Evolutionary conservation across 2,329 filamentous ascomycete species (phyloP).

Genomic region (Fusarium xylarioides): DNA sequence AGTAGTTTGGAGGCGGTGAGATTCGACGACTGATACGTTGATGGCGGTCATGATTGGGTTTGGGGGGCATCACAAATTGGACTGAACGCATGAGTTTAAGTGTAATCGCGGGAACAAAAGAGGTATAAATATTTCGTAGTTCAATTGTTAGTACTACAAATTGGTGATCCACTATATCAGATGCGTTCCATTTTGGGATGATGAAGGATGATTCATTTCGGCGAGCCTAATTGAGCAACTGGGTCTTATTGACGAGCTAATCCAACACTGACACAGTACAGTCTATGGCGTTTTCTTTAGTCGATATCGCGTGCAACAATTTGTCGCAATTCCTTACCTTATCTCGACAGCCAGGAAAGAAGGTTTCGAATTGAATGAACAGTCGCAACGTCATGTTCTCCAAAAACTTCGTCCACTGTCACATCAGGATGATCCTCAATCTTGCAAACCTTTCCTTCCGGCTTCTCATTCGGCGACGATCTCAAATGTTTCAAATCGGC

Average conservation of each 20-base stretch:
- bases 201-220: background rate
- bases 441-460: background rate
- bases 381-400: background rate
- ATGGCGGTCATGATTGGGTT: background rate
- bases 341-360: constrained; percentile 10
- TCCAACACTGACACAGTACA: background rate
- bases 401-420: constrained; percentile 10
- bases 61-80: accelerated
- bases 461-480: background rate
- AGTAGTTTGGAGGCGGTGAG: background rate
- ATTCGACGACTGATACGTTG: background rate
- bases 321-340: accelerated
- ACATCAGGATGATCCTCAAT: background rate
- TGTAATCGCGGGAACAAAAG: too few relatives aligned
- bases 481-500: background rate
- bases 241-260: background rate
- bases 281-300: background rate
- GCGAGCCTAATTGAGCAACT: background rate
- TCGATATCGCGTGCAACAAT: background rate
- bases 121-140: background rate
- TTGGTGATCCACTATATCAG: too few relatives aligned
- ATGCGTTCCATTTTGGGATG: background rate
- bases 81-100: accelerated
- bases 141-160: too few relatives aligned
- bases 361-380: constrained; percentile 17